These are phyloP conservation scores for Oryza longistaminata DNA, from an alignment of 176 grass and related monocot genomes.

Conservation along the genomic window DNA sequence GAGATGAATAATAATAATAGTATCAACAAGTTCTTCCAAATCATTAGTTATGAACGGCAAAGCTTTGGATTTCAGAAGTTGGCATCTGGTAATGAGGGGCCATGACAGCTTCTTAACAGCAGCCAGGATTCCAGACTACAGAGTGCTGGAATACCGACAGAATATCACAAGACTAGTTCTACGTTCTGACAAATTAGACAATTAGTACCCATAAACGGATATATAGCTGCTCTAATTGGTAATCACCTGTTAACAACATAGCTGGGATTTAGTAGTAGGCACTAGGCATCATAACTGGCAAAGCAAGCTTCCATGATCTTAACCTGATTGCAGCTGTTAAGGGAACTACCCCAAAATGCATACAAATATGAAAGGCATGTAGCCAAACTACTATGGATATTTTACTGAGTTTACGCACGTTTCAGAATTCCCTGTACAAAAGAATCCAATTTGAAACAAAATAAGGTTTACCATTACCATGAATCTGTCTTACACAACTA, in stretches of 20 bases:
- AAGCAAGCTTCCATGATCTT: neutral
- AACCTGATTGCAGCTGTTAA: neutral
- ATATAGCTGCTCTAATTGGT: constrained; percentile 11
- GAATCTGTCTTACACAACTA: neutral
- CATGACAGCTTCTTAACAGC: constrained; percentile 9
- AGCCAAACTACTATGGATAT: neutral
- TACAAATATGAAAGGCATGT: neutral
- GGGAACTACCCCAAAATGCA: neutral
- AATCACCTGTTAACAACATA: constrained; percentile 19
- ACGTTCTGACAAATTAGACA: neutral
- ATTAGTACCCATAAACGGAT: neutral
- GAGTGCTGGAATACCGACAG: constrained; percentile 11
- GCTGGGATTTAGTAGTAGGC: neutral
- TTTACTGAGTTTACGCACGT: neutral
- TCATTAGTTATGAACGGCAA: neutral
- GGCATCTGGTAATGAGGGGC: neutral
- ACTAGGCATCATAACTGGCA: constrained; percentile 12
- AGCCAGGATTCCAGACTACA: neutral
- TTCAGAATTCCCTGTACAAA: constrained; percentile 41
- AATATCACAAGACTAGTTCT: neutral
- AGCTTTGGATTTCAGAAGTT: neutral
- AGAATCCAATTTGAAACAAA: constrained; percentile 31
- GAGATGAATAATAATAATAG: neutral
- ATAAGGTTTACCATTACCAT: neutral
- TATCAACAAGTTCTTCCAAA: neutral